Evolutionary conservation across 2,329 filamentous ascomycete species (phyloP), one percentile per base, ranked within the genome.

Genomic region (Neoarthrinium moseri): DNA sequence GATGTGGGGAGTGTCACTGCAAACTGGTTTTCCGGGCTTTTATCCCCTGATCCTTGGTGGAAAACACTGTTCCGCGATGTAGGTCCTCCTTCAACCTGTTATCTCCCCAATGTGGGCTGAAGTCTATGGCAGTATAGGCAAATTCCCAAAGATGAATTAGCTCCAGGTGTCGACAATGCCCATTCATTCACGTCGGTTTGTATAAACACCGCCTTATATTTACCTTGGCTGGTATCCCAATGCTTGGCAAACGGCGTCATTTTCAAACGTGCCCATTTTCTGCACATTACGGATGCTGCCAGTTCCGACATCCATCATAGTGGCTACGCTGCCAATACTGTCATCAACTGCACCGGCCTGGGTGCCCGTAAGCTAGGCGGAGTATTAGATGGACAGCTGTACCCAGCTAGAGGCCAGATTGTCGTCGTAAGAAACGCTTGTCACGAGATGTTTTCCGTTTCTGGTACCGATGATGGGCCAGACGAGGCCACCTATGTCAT

Each of bases 161-260:
- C 81, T 0, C 56, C 70, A 0, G 87, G 80, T 15, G 79, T 85
- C 43, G 84, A 90, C 50, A 86, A 84, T 8, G 91, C 83, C 20
- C 87, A 81, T 41, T 73, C 78, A 45, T 96, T 94, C 65, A 89
- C 81, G 6, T 92, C 88, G 1, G 84, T 96, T 32, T 96, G 91
- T 69, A 92, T 96, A 64, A 96, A 97, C 69, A 89, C 89, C 0
- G 82, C 87, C 33, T 69, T 96, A 47, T 97, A 96, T 68, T 81
- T 96, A 2, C 83, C 89, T 4, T 96, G 88, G 82, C 83, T 97
- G 0, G 73, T 88, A 0, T 86, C 88, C 1, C 85, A 94, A 68
- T 95, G 89, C 63, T 75, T 87, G 22, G 83, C 81, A 56, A 80
- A 83, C 46, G 88, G 89, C 22, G 86, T 88, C 6, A 72, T 81